These are phyloP conservation scores for Syzygium aromaticum DNA, from an alignment of 345 rosid species.

Conservation along the genomic window DNA sequence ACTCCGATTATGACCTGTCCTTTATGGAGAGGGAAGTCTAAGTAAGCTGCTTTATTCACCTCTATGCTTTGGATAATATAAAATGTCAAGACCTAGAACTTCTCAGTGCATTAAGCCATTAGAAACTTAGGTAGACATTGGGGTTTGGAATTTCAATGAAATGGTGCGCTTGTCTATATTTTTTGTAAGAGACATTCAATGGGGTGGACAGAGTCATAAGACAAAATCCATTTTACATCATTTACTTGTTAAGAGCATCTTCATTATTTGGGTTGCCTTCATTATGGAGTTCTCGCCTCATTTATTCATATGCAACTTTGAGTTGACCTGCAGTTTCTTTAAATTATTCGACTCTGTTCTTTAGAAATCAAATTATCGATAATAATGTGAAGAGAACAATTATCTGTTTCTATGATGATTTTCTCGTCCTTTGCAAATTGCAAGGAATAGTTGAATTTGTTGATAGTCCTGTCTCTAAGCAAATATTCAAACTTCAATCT, in stretches of 20 bases:
- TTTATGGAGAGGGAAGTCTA: slow-evolving; percentile 45
- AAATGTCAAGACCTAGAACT: background rate
- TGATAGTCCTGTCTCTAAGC: too few species aligned
- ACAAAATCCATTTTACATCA: background rate
- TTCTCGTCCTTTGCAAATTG: too few species aligned
- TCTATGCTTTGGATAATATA: background rate
- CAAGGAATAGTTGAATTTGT: too few species aligned
- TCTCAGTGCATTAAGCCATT: background rate
- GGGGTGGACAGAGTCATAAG: background rate
- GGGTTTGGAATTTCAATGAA: background rate
- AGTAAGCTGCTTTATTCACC: slow-evolving; percentile 32
- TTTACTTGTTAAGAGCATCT: background rate
- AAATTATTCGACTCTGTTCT: background rate
- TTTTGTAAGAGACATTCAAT: background rate
- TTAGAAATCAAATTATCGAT: background rate
- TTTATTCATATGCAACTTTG: background rate
- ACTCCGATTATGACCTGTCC: slow-evolving; percentile 98
- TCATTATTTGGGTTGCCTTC: background rate
- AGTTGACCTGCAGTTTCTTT: background rate
- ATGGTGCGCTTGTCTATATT: too few species aligned
- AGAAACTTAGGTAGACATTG: background rate
- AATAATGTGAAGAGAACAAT: background rate
- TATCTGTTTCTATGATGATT: too few species aligned
- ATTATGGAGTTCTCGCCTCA: background rate
- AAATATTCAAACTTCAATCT: too few species aligned